Base-by-base conservation (phyloP, 345 rosid genomes). In the Populus euphratica region DNA sequence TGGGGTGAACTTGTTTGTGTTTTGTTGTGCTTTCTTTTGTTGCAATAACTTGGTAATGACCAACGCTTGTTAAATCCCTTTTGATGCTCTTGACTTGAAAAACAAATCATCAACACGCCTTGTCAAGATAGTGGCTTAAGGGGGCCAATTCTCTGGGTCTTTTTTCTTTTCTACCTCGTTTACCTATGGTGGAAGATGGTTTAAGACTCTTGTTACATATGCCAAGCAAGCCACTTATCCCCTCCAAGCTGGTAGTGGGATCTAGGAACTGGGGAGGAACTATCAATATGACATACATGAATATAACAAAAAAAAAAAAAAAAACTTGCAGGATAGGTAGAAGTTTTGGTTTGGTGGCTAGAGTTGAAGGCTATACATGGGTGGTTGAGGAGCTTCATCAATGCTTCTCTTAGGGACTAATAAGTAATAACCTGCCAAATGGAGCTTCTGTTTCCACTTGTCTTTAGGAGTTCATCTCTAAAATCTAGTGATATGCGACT, bases 1-100 rank as follows among this genome's bases (percentile, higher is more conserved):
- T 35, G 39, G 59, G 43, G 39, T 72, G 65, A 17, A 21, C 20
- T 39, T 70, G 54, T 64, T 44, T 78, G 5, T 78, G 36, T 76
- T 21, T 67, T 20, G 0, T 17, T 47, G 17, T n/a, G 9, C 20
- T 67, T 50, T 23, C 20, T 65, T 16, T 38, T 68, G 52, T 68
- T 31, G 5, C 21, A 8, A 4, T 66, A 43, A 50, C 44, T 65
- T 49, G 62, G 33, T 14, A 14, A 47, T 47, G 50, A 47, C 14
- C 13, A 10, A 41, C 5, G 18, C 50, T 47, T 13, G 50, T 14
- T 47, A 47, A 23, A n/a, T 54, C 56, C 29, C 29, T 75, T 64
- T 8, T 75, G 59, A 44, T 39, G 69, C 16, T 29, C 41, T 41
- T 41, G 25, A 21, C 44, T 20, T 2, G 23, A 49, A 1, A n/a